Evolutionary conservation across 305 asterid species (phyloP), one percentile per base, ranked within the genome.

Genomic region (Coffea humblotiana): DNA sequence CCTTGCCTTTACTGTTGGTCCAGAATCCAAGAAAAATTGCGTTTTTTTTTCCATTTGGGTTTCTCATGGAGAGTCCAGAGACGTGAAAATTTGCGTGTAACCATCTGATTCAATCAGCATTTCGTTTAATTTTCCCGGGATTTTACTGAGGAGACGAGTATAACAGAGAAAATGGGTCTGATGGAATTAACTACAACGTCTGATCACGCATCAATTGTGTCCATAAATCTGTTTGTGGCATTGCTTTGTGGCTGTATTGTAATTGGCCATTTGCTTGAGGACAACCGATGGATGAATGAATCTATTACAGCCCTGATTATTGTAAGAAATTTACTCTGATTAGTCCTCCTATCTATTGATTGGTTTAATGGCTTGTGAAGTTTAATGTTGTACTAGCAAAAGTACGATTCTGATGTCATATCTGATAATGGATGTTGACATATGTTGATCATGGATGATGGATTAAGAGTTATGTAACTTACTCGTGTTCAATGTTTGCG

Each of bases 201-300:
- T 45, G 97, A 92, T 84, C 85, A 90, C 75, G n/a, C 86, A 56
- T 92, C 97, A 43, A 92, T 95, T 77, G 95, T 92, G 60, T 78
- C 98, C 12, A 89, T 95, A 40, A 89, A 88, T 86, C 82, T 95
- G 81, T 95, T 93, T n/a, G 90, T 93, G 71, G 92, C 97, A 16
- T 54, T 54, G 0, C 94, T 95, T 76, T 90, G 94, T 71, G 93
- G 92, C 13, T 95, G 98, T 83, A 91, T 93, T 70, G 94, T 95
- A 78, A 87, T 95, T 65, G 99, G 99, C 83, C 98, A 95, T 86
- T 90, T 95, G 35, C 76, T 92, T 85, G 99, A 95, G 88, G 99
- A 95, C 85, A 88, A 82, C 85, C 93, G 97, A 21, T 93, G 99
- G 99, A 93, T 93, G 92, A 95, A 95, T 83, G 98, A 93, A 83